These are phyloP conservation scores for Lipomyces orientalis DNA, from an alignment of 805 yeast species.

Conservation along the genomic window DNA sequence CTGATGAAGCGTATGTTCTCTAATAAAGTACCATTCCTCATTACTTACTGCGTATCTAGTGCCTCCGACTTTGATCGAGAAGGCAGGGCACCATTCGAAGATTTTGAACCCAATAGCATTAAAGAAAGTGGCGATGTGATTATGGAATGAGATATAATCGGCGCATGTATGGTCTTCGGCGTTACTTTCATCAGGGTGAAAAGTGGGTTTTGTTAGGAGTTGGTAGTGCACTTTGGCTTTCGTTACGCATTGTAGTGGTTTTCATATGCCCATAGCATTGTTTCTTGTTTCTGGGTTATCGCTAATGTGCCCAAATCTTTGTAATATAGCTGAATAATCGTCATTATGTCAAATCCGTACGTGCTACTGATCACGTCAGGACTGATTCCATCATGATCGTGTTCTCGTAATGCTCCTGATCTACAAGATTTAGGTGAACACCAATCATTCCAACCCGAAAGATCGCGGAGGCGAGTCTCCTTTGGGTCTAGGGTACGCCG, in stretches of 20 bases:
- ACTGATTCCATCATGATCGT: not conserved
- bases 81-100: conserved; percentile 26
- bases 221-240: not conserved
- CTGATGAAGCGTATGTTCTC: conserved; percentile 11
- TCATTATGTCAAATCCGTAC: not conserved
- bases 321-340: not conserved
- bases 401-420: not conserved
- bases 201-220: not conserved
- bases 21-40: not conserved
- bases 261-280: not conserved
- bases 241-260: not conserved
- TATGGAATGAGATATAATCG: not conserved
- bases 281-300: not conserved
- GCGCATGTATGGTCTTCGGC: not conserved
- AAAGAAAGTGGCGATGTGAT: not conserved
- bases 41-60: not conserved
- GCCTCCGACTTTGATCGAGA: conserved; percentile 9
- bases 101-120: not conserved
- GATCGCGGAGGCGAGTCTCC: too few relatives aligned
- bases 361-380: too few relatives aligned
- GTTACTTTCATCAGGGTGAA: not conserved
- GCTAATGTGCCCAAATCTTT: not conserved
- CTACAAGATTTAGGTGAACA: too few relatives aligned
- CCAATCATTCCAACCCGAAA: too few relatives aligned
- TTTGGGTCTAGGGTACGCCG: too few relatives aligned